Base-by-base conservation (phyloP, 2,329 filamentous ascomycete species). In the Hypoxylon sp. region DNA sequence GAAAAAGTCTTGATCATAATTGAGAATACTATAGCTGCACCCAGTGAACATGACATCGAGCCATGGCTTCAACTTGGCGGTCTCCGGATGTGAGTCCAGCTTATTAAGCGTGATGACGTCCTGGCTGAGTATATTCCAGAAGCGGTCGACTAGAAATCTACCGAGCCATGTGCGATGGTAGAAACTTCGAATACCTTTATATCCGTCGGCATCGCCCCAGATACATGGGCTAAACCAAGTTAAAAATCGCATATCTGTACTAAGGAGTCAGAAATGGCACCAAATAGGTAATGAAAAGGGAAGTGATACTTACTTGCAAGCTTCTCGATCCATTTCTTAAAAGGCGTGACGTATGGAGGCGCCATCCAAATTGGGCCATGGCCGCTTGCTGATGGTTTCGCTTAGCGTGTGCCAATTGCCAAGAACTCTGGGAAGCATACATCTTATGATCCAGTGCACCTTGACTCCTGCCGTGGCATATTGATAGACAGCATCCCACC, bases 171-270 rank as follows among this genome's bases (percentile, higher is more conserved):
- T 91, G 19, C 83, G 81, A 67, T 92, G 89, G 52, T 89, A 81
- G 66, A 91, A 87, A 2, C 77, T 75, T 3, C 88, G 83, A 1
- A 88, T 81, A 5, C 78, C 79, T 3, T 83, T 80, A 71, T 86
- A 91, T 0, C 90, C 90, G 73, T 90, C 90, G 3, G 84, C 86
- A 2, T 84, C 82, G 2, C 90, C 90, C 90, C 91, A 95, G 24
- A 92, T 85, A 75, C 91, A 94, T 0, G 92, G 92, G 52, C 87
- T 90, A 77, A 94, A 89, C 89, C 91, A 94, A 1, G 88, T 91
- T 47, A 94, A 79, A 66, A 91, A 83, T 0, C 92, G 88, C 0
- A 86, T 90, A 42, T 85, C 82, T 83, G 35, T 2, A 48, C 31
- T 13, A 24, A 9, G 11, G 24, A 9, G 11, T 57, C 17, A 57